Conservation (phyloP, 2,329 filamentous ascomycete species). For the Curvularia hawaiiensis region DNA sequence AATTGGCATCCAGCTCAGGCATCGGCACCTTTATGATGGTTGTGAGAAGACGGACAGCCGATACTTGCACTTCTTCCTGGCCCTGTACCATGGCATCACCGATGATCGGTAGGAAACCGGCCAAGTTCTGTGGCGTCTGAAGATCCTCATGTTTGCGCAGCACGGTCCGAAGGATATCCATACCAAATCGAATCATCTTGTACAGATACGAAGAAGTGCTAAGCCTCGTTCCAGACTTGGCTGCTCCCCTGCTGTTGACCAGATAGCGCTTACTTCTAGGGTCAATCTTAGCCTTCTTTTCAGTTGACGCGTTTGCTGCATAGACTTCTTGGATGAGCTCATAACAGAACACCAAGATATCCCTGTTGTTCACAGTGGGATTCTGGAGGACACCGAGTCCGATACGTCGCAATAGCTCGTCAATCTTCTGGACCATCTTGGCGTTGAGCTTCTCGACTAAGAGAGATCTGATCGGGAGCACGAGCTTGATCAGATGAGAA, state of each 20-base stretch:
- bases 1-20: constrained; percentile 69
- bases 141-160: constrained; percentile 84
- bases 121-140: constrained; percentile 77
- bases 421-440: constrained; percentile 85
- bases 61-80: constrained; percentile 91
- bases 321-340: constrained; percentile 91
- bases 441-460: constrained; percentile 84
- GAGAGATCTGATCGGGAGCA: constrained; percentile 78
- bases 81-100: constrained; percentile 83
- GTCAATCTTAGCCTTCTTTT: constrained; percentile 36
- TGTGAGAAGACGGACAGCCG: constrained; percentile 82
- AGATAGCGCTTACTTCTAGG: constrained; percentile 71
- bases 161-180: constrained; percentile 86
- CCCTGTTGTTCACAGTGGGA: constrained; percentile 74
- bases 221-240: constrained; percentile 73
- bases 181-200: constrained; percentile 85
- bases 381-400: constrained; percentile 84
- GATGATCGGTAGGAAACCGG: constrained; percentile 85
- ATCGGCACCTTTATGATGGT: constrained; percentile 86
- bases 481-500: constrained; percentile 71
- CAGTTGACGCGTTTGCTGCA: constrained; percentile 60
- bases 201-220: constrained; percentile 79
- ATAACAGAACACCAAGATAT: constrained; percentile 93
- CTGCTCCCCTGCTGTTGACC: constrained; percentile 75
- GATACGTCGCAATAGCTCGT: constrained; percentile 83